These are phyloP conservation scores for Casuarina glauca DNA, from an alignment of 306 rosid species.

Conservation along the genomic window DNA sequence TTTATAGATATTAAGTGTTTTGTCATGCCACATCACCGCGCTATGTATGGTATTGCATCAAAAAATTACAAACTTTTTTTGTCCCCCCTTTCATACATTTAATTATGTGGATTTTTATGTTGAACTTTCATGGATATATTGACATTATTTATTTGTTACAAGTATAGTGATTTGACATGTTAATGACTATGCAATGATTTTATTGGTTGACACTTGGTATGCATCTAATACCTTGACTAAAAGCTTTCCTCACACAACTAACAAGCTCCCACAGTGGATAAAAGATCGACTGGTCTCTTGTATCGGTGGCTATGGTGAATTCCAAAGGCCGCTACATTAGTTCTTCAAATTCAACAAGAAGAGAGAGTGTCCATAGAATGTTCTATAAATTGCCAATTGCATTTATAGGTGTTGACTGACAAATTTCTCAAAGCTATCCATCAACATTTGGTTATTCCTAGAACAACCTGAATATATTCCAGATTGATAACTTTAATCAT, in stretches of 20 bases:
- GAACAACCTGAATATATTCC: too few species aligned
- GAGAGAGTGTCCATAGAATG: too few species aligned
- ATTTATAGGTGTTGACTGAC: too few species aligned
- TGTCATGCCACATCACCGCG: background rate
- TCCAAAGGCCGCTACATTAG: slow-evolving; percentile 71
- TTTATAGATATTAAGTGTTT: slow-evolving; percentile 17
- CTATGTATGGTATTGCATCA: too few species aligned
- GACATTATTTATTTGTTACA: background rate
- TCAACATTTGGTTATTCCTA: too few species aligned
- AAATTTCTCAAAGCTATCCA: too few species aligned
- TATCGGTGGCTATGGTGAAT: slow-evolving; percentile 67
- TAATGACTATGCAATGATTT: slow-evolving; percentile 81
- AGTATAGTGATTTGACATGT: slow-evolving; percentile 93
- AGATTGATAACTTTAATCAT: too few species aligned
- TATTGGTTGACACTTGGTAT: slow-evolving; percentile 71
- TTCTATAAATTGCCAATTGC: too few species aligned
- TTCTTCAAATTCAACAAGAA: slow-evolving; percentile 65
- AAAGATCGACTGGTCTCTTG: slow-evolving; percentile 66
- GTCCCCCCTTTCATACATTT: too few species aligned
- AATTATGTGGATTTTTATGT: too few species aligned
- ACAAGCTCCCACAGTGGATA: slow-evolving; percentile 88
- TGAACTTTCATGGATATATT: too few species aligned
- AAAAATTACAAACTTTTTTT: too few species aligned
- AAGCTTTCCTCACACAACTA: slow-evolving; percentile 58
- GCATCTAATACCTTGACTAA: slow-evolving; percentile 62